Evolutionary conservation across 441 rosid genomes (phyloP).

Genomic region (Biscutella laevigata): DNA sequence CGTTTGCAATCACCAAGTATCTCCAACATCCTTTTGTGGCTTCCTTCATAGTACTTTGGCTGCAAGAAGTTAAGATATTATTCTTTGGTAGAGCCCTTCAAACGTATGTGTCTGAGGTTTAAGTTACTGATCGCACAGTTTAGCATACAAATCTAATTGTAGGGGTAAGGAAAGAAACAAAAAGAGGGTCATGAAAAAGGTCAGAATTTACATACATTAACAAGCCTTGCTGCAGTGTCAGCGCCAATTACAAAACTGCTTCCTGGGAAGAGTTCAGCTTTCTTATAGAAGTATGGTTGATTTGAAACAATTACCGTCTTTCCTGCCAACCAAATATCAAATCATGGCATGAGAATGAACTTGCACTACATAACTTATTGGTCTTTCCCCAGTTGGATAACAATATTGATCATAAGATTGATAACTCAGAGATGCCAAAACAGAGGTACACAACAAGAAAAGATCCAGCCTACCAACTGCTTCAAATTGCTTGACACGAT

Average conservation of each 20-base stretch:
- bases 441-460: neutral
- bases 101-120: conserved; percentile 6
- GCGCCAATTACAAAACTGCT: conserved; percentile 90
- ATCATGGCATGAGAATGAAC: neutral
- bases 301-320: conserved; percentile 73
- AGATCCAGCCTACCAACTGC: conserved; percentile 49
- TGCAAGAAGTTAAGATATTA: conserved; percentile 24
- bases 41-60: conserved; percentile 75
- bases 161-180: neutral
- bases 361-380: neutral
- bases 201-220: conserved; percentile 40
- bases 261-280: conserved; percentile 88
- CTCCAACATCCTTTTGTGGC: conserved; percentile 52
- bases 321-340: conserved; percentile 43
- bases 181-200: neutral
- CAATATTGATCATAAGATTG: conserved; percentile 1
- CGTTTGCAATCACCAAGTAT: conserved; percentile 53
- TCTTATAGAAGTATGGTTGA: conserved; percentile 91
- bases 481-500: conserved; percentile 70
- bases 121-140: too few relatives aligned
- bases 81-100: neutral
- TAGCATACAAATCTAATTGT: neutral
- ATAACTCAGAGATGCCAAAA: conserved; percentile 2
- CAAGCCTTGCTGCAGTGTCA: conserved; percentile 81
- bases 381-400: neutral